These are phyloP conservation scores for Naganishia onofrii DNA, from an alignment of 768 basidiomycete species.

Conservation along the genomic window DNA sequence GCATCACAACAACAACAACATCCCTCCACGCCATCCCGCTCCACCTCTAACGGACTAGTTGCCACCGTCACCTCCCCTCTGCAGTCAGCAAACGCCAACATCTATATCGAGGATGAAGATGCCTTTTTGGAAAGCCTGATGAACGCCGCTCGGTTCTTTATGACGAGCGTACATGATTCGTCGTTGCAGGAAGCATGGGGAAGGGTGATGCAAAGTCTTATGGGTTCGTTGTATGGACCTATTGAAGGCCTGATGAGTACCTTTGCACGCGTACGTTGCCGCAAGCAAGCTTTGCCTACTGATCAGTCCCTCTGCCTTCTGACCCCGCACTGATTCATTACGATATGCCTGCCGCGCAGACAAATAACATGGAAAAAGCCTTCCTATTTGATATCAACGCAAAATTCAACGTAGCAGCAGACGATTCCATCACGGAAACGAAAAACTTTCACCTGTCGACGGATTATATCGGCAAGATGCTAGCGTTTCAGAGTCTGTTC, in stretches of 20 bases:
- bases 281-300: not conserved
- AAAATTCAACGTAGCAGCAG: conserved; percentile 86
- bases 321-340: not conserved
- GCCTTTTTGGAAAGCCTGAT: conserved; percentile 53
- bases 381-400: conserved; percentile 86
- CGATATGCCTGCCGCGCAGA: conserved; percentile 55
- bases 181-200: conserved; percentile 90
- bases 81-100: conserved; percentile 6
- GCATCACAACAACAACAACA: not conserved
- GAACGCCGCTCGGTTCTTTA: conserved; percentile 68
- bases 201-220: conserved; percentile 77
- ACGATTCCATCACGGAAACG: conserved; percentile 84
- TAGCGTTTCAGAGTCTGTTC: conserved; percentile 80
- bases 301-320: not conserved
- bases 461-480: conserved; percentile 83
- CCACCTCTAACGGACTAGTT: not conserved
- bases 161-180: conserved; percentile 91
- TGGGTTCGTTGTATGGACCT: conserved; percentile 71
- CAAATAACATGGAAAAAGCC: conserved; percentile 87
- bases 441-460: conserved; percentile 84
- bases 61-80: conserved; percentile 54
- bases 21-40: conserved; percentile 8
- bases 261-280: conserved; percentile 50
- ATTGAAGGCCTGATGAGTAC: conserved; percentile 79
- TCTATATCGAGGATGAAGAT: conserved; percentile 61